Evolutionary conservation across 768 basidiomycete species (phyloP).

Genomic region (Xanthoconium stramineum): DNA sequence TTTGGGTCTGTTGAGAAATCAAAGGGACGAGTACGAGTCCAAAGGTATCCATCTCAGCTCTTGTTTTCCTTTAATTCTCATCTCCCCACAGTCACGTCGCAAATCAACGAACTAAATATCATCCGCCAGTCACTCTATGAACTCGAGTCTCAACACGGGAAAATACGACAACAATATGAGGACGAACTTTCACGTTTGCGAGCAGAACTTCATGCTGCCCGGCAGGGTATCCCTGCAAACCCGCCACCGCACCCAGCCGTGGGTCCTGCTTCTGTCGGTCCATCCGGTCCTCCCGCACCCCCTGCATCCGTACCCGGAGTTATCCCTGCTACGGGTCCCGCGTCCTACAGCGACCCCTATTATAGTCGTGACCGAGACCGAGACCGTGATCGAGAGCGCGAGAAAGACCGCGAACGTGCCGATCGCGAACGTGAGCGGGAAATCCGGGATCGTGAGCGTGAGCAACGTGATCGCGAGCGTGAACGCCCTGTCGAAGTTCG

Average conservation of each 20-base stretch:
- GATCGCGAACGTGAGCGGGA: slow-evolving; percentile 40
- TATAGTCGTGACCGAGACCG: slow-evolving; percentile 38
- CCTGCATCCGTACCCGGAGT: slow-evolving; percentile 31
- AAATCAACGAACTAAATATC: slow-evolving; percentile 87
- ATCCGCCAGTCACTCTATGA: slow-evolving; percentile 91
- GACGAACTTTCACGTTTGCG: slow-evolving; percentile 75
- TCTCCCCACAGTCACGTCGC: slow-evolving; percentile 55
- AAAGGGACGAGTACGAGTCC: slow-evolving; percentile 86
- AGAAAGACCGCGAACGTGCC: slow-evolving; percentile 39
- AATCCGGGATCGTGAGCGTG: slow-evolving; percentile 33
- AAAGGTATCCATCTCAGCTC: slow-evolving; percentile 53
- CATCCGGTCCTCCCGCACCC: slow-evolving; percentile 33
- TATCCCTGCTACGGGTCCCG: slow-evolving; percentile 29
- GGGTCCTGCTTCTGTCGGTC: slow-evolving; percentile 33
- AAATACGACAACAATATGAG: slow-evolving; percentile 85
- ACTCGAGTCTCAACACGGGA: slow-evolving; percentile 83
- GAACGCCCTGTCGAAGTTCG: slow-evolving; percentile 47
- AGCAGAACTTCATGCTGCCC: slow-evolving; percentile 57
- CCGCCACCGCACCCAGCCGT: slow-evolving; percentile 35
- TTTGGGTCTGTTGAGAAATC: slow-evolving; percentile 59
- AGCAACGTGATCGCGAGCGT: slow-evolving; percentile 43
- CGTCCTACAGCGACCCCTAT: slow-evolving; percentile 36
- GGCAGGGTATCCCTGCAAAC: slow-evolving; percentile 37
- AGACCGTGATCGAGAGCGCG: slow-evolving; percentile 40
- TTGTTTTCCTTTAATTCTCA: slow-evolving; percentile 9